Percentiles rank a stretch among this genome's conserved stretches.
phyloP scores from a whole-genome alignment of 2,329 filamentous ascomycete species.

The Fusarium nisikadoi region DNA sequence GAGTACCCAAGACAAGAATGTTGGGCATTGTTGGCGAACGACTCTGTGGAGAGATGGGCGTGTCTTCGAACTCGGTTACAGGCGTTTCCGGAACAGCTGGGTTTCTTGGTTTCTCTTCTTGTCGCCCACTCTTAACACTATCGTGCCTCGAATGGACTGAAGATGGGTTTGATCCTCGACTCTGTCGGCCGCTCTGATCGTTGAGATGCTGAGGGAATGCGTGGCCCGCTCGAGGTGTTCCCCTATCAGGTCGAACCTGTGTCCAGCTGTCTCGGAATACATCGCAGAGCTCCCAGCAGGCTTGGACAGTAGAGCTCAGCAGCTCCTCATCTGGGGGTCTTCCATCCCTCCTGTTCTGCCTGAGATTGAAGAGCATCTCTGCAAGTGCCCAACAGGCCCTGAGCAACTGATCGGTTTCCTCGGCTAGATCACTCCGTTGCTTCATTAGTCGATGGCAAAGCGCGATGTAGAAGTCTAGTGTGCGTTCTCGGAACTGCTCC shows the following conservation, averaged over 20 bases:
- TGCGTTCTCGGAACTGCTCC: constrained; percentile 87
- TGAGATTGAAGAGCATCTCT: constrained; percentile 91
- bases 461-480: constrained; percentile 93
- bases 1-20: constrained; percentile 85
- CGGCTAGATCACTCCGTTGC: constrained; percentile 79
- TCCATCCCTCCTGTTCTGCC: constrained; percentile 81
- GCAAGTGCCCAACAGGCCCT: constrained; percentile 90
- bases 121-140: constrained; percentile 59
- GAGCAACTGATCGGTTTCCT: constrained; percentile 85
- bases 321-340: constrained; percentile 83
- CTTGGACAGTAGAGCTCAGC: constrained; percentile 86
- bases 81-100: constrained; percentile 82
- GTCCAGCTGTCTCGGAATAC: constrained; percentile 94
- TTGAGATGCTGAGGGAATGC: constrained; percentile 72
- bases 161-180: constrained; percentile 62
- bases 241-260: constrained; percentile 84
- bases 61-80: constrained; percentile 95
- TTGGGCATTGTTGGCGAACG: constrained; percentile 81
- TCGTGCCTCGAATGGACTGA: constrained; percentile 64
- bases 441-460: constrained; percentile 97
- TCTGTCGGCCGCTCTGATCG: constrained; percentile 61
- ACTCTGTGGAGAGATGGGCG: constrained; percentile 82
- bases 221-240: constrained; percentile 85
- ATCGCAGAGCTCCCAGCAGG: constrained; percentile 94
- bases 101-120: constrained; percentile 62